Evolutionary conservation across 306 rosid genomes (phyloP).

Genomic region (Hippophae tibetana): DNA sequence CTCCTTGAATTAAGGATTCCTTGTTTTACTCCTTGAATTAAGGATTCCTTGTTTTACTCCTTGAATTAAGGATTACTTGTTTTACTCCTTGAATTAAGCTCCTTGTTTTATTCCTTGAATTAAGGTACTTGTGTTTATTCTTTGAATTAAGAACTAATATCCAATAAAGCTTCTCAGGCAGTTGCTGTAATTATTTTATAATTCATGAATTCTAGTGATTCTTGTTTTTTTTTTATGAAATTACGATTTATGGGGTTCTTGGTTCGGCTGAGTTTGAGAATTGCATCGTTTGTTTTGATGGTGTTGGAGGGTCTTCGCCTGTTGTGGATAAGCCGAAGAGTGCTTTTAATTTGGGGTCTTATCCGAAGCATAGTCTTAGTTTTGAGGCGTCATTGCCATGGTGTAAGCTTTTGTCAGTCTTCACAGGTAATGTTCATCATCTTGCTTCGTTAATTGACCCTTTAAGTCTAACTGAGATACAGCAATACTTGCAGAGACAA

Average conservation of each 20-base stretch:
- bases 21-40: too few relatives aligned
- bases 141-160: too few relatives aligned
- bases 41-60: too few relatives aligned
- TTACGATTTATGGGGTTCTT: slow-evolving; percentile 7
- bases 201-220: neutral
- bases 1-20: too few relatives aligned
- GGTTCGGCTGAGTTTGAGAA: slow-evolving; percentile 9
- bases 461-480: neutral
- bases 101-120: too few relatives aligned
- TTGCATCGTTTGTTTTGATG: slow-evolving; percentile 11
- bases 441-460: neutral
- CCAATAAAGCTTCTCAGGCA: slow-evolving; percentile 44
- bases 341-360: slow-evolving; percentile 40
- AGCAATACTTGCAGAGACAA: neutral
- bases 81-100: too few relatives aligned
- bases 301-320: slow-evolving; percentile 55
- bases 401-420: slow-evolving; percentile 80
- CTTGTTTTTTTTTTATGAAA: slow-evolving; percentile 2
- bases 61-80: too few relatives aligned
- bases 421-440: slow-evolving; percentile 40
- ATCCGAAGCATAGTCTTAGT: slow-evolving; percentile 44
- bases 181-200: slow-evolving; percentile 23
- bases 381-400: slow-evolving; percentile 57
- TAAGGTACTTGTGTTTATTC: too few relatives aligned
- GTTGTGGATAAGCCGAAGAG: slow-evolving; percentile 48